phyloP scores from a whole-genome alignment of 2,329 filamentous ascomycete genomes.

The Fusarium camptoceras region DNA sequence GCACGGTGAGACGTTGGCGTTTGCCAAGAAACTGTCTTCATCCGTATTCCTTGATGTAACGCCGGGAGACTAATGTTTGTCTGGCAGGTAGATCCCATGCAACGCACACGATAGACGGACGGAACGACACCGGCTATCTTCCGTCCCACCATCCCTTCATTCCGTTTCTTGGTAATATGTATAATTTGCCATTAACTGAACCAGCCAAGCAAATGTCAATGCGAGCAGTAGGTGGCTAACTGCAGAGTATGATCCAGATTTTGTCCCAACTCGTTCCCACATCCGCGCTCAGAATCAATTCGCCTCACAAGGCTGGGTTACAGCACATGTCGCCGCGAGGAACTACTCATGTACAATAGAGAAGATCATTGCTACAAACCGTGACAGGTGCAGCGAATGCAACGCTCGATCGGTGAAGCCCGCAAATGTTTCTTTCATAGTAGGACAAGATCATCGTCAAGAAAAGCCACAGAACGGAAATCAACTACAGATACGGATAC shows the following conservation, averaged over 20 bases:
- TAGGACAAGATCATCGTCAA: conserved; percentile 7
- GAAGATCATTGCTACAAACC: conserved; percentile 21
- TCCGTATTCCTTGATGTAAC: not conserved
- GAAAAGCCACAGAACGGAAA: conserved; percentile 10
- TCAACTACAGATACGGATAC: not conserved
- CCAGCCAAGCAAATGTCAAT: not conserved
- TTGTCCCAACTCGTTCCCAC: not conserved
- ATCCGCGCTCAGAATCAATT: conserved; percentile 2
- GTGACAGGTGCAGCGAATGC: conserved; percentile 12
- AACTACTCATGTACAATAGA: not conserved
- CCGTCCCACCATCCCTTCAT: not conserved
- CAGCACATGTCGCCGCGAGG: not conserved
- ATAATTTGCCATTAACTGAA: not conserved
- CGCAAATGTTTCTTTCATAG: not conserved
- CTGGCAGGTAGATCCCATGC: conserved; percentile 1
- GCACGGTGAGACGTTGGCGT: not conserved
- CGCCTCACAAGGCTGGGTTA: conserved; percentile 24
- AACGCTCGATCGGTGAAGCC: conserved; percentile 17
- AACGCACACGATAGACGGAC: not conserved
- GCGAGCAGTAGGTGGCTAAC: not conserved
- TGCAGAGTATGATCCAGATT: not conserved
- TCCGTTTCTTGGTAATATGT: not conserved
- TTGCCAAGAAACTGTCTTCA: not conserved
- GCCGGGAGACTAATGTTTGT: conserved; percentile 1
- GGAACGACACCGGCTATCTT: not conserved